Evolutionary conservation across 306 rosid genomes (phyloP).

Genomic region (Quillaja saponaria): DNA sequence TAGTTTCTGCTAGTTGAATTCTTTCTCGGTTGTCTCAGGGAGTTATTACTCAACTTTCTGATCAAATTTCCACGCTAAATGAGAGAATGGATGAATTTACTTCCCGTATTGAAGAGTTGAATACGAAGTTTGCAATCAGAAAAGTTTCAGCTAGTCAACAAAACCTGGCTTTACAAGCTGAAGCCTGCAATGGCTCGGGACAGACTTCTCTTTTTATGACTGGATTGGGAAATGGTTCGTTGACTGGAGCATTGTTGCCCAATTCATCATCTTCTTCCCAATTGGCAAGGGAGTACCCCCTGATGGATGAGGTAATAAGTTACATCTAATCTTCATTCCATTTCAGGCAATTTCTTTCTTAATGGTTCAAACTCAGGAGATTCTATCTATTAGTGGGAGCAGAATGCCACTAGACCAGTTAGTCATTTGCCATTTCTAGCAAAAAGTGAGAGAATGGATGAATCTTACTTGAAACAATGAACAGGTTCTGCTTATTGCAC

Average conservation of each 20-base stretch:
- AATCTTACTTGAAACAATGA: neutral
- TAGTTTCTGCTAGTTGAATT: slow-evolving; percentile 25
- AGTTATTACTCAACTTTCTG: slow-evolving; percentile 86
- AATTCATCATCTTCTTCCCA: slow-evolving; percentile 80
- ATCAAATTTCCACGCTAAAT: slow-evolving; percentile 90
- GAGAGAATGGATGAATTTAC: slow-evolving; percentile 98
- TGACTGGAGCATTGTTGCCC: slow-evolving; percentile 76
- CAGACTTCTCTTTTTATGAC: slow-evolving; percentile 67
- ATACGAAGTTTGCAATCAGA: slow-evolving; percentile 56
- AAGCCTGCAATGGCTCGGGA: slow-evolving; percentile 76
- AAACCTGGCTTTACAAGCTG: slow-evolving; percentile 74
- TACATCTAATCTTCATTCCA: slow-evolving; percentile 17
- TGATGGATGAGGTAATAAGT: slow-evolving; percentile 78
- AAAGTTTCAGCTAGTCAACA: slow-evolving; percentile 78
- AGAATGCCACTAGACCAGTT: too few species aligned
- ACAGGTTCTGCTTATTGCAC: slow-evolving; percentile 64
- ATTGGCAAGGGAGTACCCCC: slow-evolving; percentile 70
- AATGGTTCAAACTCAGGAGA: too few species aligned
- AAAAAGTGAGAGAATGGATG: neutral
- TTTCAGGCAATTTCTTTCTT: too few species aligned
- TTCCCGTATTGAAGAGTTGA: slow-evolving; percentile 85
- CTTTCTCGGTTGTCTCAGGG: slow-evolving; percentile 59
- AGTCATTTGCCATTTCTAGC: neutral
- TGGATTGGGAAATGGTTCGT: slow-evolving; percentile 75
- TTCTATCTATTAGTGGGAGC: too few species aligned